These are phyloP conservation scores for Fusarium sp. DNA, from an alignment of 2,329 filamentous ascomycete species.

Conservation along the genomic window DNA sequence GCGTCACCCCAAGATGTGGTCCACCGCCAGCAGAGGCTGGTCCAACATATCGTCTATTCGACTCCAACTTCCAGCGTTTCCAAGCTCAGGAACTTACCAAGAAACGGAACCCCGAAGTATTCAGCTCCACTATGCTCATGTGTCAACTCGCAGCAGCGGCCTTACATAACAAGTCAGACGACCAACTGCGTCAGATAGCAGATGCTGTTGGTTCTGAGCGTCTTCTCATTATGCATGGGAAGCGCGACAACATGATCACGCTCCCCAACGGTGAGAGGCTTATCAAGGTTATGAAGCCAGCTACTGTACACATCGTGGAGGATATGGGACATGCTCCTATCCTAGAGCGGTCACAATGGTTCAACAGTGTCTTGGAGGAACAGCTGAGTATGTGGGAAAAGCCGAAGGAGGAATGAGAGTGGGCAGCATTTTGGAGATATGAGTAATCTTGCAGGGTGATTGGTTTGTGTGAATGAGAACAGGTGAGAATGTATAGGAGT, in stretches of 20 bases:
- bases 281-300: conserved; percentile 72
- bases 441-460: neutral
- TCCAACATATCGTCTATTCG: conserved; percentile 67
- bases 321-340: conserved; percentile 81
- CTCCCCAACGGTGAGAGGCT: conserved; percentile 76
- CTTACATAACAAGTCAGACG: conserved; percentile 81
- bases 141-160: conserved; percentile 82
- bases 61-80: conserved; percentile 83
- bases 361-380: conserved; percentile 72
- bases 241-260: conserved; percentile 80
- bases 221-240: conserved; percentile 83
- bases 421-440: neutral
- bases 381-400: conserved; percentile 64
- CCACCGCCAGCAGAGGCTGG: conserved; percentile 47
- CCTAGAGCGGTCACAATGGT: conserved; percentile 76
- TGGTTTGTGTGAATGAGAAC: neutral
- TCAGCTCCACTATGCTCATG: conserved; percentile 75
- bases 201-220: conserved; percentile 77
- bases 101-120: conserved; percentile 68
- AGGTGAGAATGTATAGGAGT: neutral
- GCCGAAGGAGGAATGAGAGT: conserved; percentile 48
- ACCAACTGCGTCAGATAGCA: conserved; percentile 62
- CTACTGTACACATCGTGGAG: conserved; percentile 71
- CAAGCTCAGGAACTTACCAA: conserved; percentile 83
- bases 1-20: conserved; percentile 55